Base-by-base conservation (phyloP, 176 grass and related monocot species). In the Oryza punctata region DNA sequence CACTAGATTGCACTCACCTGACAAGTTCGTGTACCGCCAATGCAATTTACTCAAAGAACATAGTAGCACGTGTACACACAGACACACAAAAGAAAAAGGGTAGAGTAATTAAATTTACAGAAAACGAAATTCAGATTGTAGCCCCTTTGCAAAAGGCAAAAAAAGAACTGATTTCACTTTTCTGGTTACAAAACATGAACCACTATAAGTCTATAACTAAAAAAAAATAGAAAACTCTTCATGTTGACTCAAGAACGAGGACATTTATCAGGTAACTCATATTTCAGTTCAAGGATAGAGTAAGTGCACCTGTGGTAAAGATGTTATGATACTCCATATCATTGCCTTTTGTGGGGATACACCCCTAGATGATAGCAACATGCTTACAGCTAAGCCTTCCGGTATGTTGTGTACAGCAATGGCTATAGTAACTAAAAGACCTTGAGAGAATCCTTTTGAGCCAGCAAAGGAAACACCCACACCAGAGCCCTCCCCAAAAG, bases 321-420 rank as follows among this genome's bases (percentile, higher is more conserved):
- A 98, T 90, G 96, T 98, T 74, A 98, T 98, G 19, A 98, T 82
- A 83, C 96, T 98, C 96, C 96, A 98, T 77, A 98, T 60, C 96
- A 98, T 98, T 61, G 96, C 96, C 60, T 98, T 98, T 76, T 93
- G 91, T 0, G 96, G 96, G 57, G 91, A 90, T 25, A 98, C 93
- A 28, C 96, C 96, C 73, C 85, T 88, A 67, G 96, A 98, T 74
- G 93, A 69, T 10, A 98, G 85, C 79, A 98, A 66, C 96, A 98
- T 98, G 89, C 96, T 98, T 77, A 98, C 96, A 84, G 96, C 96
- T 72, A 98, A 85, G 73, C 96, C 96, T 98, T 98, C 96, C 6
- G 96, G 96, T 88, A 98, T 95, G 80, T 98, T 98, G 85, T 98
- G 96, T 5, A 95, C 96, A 63, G 96, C 96, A 85, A 98, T 95